Conservation (phyloP, 371 early-diverging fungal genomes). For the Mortierella sp. region DNA sequence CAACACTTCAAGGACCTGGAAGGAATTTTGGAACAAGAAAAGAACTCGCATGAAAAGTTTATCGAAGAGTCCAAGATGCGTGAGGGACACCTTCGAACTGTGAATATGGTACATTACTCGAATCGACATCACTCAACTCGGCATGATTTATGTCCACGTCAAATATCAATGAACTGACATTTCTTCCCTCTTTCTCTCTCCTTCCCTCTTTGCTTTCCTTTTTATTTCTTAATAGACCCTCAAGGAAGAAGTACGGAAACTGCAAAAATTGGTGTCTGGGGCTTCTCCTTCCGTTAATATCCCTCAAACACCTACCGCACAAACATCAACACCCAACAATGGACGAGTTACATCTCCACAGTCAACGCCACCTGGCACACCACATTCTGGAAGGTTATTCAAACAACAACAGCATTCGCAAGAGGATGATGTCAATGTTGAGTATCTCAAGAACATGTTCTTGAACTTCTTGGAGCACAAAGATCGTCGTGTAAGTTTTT, state of each 20-base stretch:
- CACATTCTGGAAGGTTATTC: slow-evolving; percentile 25
- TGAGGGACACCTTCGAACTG: slow-evolving; percentile 73
- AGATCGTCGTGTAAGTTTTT: slow-evolving; percentile 69
- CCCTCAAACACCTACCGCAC: slow-evolving; percentile 36
- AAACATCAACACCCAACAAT: slow-evolving; percentile 38
- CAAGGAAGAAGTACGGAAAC: slow-evolving; percentile 71
- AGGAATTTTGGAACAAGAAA: slow-evolving; percentile 36
- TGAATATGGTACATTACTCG: slow-evolving; percentile 65
- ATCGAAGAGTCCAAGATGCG: slow-evolving; percentile 70
- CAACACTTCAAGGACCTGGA: slow-evolving; percentile 55
- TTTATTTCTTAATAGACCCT: slow-evolving; percentile 59
- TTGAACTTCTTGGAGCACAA: slow-evolving; percentile 89
- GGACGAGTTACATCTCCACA: slow-evolving; percentile 35
- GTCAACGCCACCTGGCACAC: slow-evolving; percentile 49
- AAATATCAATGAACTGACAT: too few relatives aligned
- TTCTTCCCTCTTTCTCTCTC: too few relatives aligned
- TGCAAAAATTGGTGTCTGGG: slow-evolving; percentile 40
- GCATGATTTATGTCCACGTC: too few relatives aligned
- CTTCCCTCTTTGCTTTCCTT: not conserved
- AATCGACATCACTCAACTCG: too few relatives aligned
- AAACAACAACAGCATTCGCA: slow-evolving; percentile 44
- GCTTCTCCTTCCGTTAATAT: slow-evolving; percentile 29
- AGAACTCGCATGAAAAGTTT: slow-evolving; percentile 58
- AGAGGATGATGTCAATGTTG: slow-evolving; percentile 75
- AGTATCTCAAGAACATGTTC: slow-evolving; percentile 88